Percentiles rank a stretch among this genome's conserved stretches.
Evolutionary conservation across 306 rosid genomes (phyloP).

Genomic region (Glycine tomentella): DNA sequence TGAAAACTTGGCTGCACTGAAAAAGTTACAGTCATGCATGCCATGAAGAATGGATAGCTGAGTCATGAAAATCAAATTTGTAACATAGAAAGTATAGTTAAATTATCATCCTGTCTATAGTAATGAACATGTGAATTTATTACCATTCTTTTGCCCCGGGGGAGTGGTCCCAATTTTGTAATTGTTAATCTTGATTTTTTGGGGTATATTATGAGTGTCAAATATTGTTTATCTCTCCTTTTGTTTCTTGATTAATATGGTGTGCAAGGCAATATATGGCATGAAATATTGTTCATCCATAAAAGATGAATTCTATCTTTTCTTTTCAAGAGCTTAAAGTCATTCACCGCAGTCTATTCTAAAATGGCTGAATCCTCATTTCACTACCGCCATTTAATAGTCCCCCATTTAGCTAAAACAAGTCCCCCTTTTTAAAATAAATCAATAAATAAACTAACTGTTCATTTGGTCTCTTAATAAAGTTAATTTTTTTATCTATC

Average conservation of each 20-base stretch:
- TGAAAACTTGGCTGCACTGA: background rate
- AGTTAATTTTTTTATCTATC: no score
- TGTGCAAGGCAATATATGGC: slow-evolving; percentile 7
- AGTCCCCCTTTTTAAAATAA: no score
- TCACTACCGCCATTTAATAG: no score
- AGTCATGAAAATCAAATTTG: slow-evolving; percentile 17
- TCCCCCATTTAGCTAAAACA: no score
- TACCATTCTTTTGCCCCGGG: slow-evolving; percentile 28
- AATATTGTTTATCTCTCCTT: slow-evolving; percentile 16
- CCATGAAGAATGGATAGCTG: background rate
- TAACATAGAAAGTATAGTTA: slow-evolving; percentile 33
- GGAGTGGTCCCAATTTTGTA: slow-evolving; percentile 46
- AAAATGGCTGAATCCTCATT: no score
- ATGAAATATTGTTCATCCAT: background rate
- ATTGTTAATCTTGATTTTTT: slow-evolving; percentile 13
- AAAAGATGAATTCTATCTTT: no score
- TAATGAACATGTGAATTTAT: slow-evolving; percentile 40
- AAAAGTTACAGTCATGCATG: no score
- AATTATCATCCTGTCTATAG: slow-evolving; percentile 40
- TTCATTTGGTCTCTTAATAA: no score
- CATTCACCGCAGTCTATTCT: no score
- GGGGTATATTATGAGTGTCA: slow-evolving; percentile 8
- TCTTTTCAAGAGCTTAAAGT: no score
- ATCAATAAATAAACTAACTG: no score
- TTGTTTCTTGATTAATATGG: background rate